Evolutionary conservation across 108 stramenopile species (phyloP), one percentile per base, ranked within the genome.

Genomic region (Skeletonema marinoi): DNA sequence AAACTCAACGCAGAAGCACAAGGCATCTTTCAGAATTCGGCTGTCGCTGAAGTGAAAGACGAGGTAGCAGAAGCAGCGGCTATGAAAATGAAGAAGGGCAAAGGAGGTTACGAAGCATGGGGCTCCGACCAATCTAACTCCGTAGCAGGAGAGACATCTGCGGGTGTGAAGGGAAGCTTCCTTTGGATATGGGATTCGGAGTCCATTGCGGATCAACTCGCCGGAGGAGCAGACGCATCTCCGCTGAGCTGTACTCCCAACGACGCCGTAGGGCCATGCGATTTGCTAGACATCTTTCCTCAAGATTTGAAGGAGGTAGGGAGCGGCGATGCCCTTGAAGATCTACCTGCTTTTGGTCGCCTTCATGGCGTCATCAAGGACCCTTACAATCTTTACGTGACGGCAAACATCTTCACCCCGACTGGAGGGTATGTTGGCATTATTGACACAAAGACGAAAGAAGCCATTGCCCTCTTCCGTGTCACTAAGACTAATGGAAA

Each of bases 61-160:
- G 25, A 25, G 25, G 25, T 25, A 25, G 25, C 25, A 25, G 25
- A 25, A 6, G 35, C 4, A 36, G 6, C 6, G 35, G 35, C 35
- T 36, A 36, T 6, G 35, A 36, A 36, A 1, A 36, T 5, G 6
- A 6, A 6, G 35, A 36, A 6, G 35, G 6, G 35, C 6, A 44
- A 44, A 16, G 42, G 42, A 44, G 14, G 14, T 2, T 81, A 81
- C 30, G 80, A 81, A 60, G 60, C 76, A 13, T 81, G 80, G 80
- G 80, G 60, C 9, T 70, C 75, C 3, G 80, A 81, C 63, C 80
- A 81, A 66, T 81, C 80, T 4, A 81, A 76, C 42, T 71, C 75
- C 12, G 73, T 79, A 4, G 32, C 66, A 25, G 41, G 54, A 32
- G 30, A 71, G 38, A 30, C 29, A 16, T 3, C 69, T 14, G 11